These are phyloP conservation scores for Pestalotiopsis sp. DNA, from an alignment of 2,329 filamentous ascomycete genomes.

Conservation along the genomic window DNA sequence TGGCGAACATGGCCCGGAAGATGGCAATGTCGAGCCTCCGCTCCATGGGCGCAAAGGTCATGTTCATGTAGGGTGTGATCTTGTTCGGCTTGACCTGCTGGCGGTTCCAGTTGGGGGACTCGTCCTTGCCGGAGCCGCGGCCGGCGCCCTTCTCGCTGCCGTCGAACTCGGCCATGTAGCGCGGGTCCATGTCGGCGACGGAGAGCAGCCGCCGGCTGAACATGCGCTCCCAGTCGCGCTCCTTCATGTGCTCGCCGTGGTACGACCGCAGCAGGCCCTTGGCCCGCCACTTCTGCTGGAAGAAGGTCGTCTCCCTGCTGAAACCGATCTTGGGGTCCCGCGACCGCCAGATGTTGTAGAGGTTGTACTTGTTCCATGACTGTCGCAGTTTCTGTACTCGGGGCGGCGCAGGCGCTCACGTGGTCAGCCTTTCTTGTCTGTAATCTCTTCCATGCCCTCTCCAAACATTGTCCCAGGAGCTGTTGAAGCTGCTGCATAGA, in stretches of 20 bases:
- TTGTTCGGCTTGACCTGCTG: not conserved
- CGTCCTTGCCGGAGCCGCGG: constrained; percentile 72
- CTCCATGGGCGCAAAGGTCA: constrained; percentile 92
- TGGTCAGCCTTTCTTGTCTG: not conserved
- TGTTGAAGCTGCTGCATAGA: constrained; percentile 9
- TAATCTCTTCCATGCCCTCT: too few species aligned
- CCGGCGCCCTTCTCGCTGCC: constrained; percentile 84
- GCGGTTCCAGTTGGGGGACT: constrained; percentile 19
- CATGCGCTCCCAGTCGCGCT: constrained; percentile 92
- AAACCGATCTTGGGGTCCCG: constrained; percentile 44
- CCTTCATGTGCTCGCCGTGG: constrained; percentile 92
- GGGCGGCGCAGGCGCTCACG: constrained; percentile 5
- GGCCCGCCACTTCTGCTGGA: constrained; percentile 97
- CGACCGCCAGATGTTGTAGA: constrained; percentile 79
- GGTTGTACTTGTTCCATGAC: constrained; percentile 97
- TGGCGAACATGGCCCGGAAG: constrained; percentile 91
- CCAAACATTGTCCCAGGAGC: not conserved
- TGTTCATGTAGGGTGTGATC: constrained; percentile 89
- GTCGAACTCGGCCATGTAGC: constrained; percentile 78
- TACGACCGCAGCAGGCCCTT: constrained; percentile 85
- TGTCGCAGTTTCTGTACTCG: constrained; percentile 79
- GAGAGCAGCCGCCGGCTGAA: constrained; percentile 81
- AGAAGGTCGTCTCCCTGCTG: constrained; percentile 67
- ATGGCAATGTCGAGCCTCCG: constrained; percentile 91
- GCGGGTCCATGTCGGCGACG: constrained; percentile 82